Evolutionary conservation across 139 green algal species (phyloP), one percentile per base, ranked within the genome.

Genomic region (Dunaliella sp.): DNA sequence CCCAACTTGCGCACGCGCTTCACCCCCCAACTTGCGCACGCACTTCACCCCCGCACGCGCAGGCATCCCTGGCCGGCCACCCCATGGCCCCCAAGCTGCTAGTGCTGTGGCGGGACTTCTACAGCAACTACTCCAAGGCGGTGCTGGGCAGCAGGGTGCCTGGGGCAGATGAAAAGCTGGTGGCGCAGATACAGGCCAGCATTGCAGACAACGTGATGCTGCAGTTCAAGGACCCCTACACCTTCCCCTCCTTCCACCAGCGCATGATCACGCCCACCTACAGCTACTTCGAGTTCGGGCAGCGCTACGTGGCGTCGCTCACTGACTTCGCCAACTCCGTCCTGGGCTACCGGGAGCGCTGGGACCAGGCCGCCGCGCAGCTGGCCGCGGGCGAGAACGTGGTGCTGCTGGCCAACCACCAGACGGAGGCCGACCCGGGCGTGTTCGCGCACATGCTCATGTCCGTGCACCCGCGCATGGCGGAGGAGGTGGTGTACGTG

Each of bases 361-460:
- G 87, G 85, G 88, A 91, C 48, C 58, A 88, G 37, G 77, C 95
- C 24, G 78, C 92, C 65, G 84, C 85, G 77, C 90, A 93, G 87
- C 88, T 98, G 37, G 87, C 90, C 1, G 87, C 83, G 21, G 94
- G 94, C 22, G 85, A 99, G 59, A 99, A 99, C 90, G 97, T 99
- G 1, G 90, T 99, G 26, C 86, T 99, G 36, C 90, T 99, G 37
- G 96, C 97, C 75, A 99, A 99, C 91, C 97, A 99, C 90, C 89
- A 99, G 92, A 98, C 95, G 28, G 97, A 99, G 90, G 97, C 97
- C 0, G 97, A 99, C 89, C 96, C 97, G 0, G 97, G 94, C 21
- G 96, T 98, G n/a, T 98, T 97, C 86, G 95, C 97, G 1, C 94
- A 99, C 84, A 94, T 99, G 92, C 92, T 98, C 30, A 93, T 95